Evolutionary conservation across 2,329 filamentous ascomycete genomes (phyloP).

Genomic region (Diplodia intermedia): DNA sequence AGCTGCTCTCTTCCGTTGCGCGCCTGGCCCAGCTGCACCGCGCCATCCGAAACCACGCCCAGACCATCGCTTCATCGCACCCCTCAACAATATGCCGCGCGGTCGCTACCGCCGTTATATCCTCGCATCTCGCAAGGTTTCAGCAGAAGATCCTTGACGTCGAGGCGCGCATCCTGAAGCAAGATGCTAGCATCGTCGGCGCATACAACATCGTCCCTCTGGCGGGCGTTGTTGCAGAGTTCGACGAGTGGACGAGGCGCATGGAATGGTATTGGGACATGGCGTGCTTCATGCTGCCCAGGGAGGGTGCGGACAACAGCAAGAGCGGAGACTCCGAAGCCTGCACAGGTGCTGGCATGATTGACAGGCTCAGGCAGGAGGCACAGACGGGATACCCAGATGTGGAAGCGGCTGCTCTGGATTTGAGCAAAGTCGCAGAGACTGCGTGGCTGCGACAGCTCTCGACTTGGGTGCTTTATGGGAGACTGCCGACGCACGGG

Average conservation of each 20-base stretch:
- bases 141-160: slow-evolving; percentile 85
- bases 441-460: slow-evolving; percentile 90
- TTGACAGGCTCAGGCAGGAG: slow-evolving; percentile 77
- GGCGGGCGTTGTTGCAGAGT: slow-evolving; percentile 82
- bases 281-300: slow-evolving; percentile 69
- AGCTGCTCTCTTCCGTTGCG: slow-evolving; percentile 78
- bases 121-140: slow-evolving; percentile 78
- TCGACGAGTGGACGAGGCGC: slow-evolving; percentile 82
- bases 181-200: slow-evolving; percentile 81
- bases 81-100: slow-evolving; percentile 85
- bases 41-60: slow-evolving; percentile 70
- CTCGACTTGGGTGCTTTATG: slow-evolving; percentile 89
- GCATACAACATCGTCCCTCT: slow-evolving; percentile 93
- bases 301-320: slow-evolving; percentile 33
- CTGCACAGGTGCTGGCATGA: slow-evolving; percentile 74
- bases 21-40: slow-evolving; percentile 80
- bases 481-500: slow-evolving; percentile 78
- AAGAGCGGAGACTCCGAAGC: slow-evolving; percentile 26
- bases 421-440: slow-evolving; percentile 79
- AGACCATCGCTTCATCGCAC: slow-evolving; percentile 72
- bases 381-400: slow-evolving; percentile 88
- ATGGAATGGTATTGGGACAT: slow-evolving; percentile 87
- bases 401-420: slow-evolving; percentile 76
- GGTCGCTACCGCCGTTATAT: slow-evolving; percentile 77
- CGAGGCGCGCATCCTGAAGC: slow-evolving; percentile 76